phyloP scores from a whole-genome alignment of 2,329 filamentous ascomycete genomes.

The Penicillium sp. region DNA sequence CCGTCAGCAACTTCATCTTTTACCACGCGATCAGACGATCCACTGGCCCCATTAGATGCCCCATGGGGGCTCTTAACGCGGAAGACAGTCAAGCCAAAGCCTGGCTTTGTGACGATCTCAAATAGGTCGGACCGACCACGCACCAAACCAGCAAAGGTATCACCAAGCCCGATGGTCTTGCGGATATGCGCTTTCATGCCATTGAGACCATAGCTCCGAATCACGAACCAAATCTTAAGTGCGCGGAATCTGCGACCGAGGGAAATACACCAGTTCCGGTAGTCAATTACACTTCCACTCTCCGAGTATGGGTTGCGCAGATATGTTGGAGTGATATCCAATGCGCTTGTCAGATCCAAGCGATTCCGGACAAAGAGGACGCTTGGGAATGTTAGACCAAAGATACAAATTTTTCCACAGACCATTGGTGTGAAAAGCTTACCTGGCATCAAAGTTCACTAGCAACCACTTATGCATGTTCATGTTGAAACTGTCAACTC shows the following conservation, averaged over 20 bases:
- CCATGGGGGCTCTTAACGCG: conserved; percentile 45
- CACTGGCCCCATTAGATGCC: conserved; percentile 9
- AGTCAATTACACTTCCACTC: conserved; percentile 78
- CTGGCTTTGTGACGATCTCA: conserved; percentile 61
- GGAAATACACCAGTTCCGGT: conserved; percentile 94
- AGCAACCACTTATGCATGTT: conserved; percentile 98
- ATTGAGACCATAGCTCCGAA: conserved; percentile 68
- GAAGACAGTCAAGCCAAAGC: conserved; percentile 72
- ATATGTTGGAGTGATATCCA: conserved; percentile 72
- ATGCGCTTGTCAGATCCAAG: conserved; percentile 65
- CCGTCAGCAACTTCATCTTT: conserved; percentile 53
- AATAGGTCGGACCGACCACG: conserved; percentile 59
- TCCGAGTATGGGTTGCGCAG: conserved; percentile 74
- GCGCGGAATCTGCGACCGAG: conserved; percentile 79
- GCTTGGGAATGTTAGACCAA: conserved; percentile 41
- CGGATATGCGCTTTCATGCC: conserved; percentile 68
- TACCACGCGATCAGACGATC: conserved; percentile 13
- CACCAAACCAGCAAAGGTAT: conserved; percentile 58
- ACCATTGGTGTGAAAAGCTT: conserved; percentile 1
- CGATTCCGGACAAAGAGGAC: conserved; percentile 71
- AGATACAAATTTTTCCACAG: too few species aligned
- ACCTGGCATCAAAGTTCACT: conserved; percentile 73
- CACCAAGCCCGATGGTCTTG: conserved; percentile 59
- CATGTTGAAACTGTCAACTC: conserved; percentile 82
- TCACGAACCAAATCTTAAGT: conserved; percentile 90